Evolutionary conservation across 176 grass and related monocot species (phyloP), one percentile per base, ranked within the genome.

Genomic region (Poa pratensis): DNA sequence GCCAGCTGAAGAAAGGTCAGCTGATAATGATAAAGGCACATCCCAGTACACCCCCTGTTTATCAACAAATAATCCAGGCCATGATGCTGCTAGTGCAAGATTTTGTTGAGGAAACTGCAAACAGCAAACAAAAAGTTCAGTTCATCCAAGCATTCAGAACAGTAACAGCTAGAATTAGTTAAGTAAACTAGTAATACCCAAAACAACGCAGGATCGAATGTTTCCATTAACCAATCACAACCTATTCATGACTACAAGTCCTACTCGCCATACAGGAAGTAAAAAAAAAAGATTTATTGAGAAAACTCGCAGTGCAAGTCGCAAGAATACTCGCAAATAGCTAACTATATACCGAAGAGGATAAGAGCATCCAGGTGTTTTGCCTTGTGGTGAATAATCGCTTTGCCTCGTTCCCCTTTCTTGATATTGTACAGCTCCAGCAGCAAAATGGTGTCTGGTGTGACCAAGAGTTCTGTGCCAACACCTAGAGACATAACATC

Each of bases 11-110:
- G 93, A 78, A 83, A 98, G 88, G 77, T 95, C 93, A 79, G 92
- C 78, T 72, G 93, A 94, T 77, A 98, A 76, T 63, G 94, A 94
- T 19, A 95, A 76, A 28, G 96, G 93, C 50, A 95, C 91, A 63
- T 98, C 93, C 93, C 89, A 98, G 63, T 98, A 98, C 52, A 80
- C 83, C 72, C 96, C 96, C 7, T 39, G 83, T 78, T 92, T 89
- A 83, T 95, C 96, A 80, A 95, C 86, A 94, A 95, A 98, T 57
- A 98, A 85, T 75, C 89, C 91, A 69, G 96, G 96, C 78, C 89
- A 95, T 81, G 86, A 90, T 79, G 91, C 88, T 89, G 93, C 81
- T 71, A 94, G 83, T 72, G 91, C 90, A 85, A 98, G 16, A 84
- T 84, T 92, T 75, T 95, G 91, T 60, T 79, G 78, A 76, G 83